These are phyloP conservation scores for Chaetomiaceae sp. DNA, from an alignment of 2,329 filamentous ascomycete genomes.

Conservation along the genomic window DNA sequence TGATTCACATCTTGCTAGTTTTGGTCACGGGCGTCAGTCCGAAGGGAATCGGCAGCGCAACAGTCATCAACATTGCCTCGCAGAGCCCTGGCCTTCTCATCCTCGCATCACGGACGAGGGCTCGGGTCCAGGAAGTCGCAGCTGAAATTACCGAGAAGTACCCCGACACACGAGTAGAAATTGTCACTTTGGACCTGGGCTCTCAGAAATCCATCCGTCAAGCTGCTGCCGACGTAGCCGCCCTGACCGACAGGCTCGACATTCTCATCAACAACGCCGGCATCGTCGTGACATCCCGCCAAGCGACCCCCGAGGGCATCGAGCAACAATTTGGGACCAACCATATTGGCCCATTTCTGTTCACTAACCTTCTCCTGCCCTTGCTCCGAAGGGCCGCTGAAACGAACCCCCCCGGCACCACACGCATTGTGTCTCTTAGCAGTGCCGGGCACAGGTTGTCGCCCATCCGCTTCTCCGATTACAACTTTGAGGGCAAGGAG, in stretches of 20 bases:
- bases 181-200: constrained; percentile 35
- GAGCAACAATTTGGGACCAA: constrained; percentile 39
- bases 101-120: constrained; percentile 40
- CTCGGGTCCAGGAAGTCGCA: constrained; percentile 39
- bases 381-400: constrained; percentile 37
- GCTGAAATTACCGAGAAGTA: constrained; percentile 33
- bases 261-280: constrained; percentile 42
- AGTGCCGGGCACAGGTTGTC: constrained; percentile 39
- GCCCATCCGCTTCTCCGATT: constrained; percentile 42
- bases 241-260: constrained; percentile 33
- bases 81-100: constrained; percentile 39
- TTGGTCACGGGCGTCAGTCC: constrained; percentile 41
- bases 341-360: constrained; percentile 45
- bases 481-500: constrained; percentile 38
- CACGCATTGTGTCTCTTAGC: constrained; percentile 40
- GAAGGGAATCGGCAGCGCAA: constrained; percentile 38
- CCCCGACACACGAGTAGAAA: constrained; percentile 33
- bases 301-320: constrained; percentile 32
- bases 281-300: constrained; percentile 31
- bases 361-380: constrained; percentile 44
- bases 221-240: constrained; percentile 33
- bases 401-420: constrained; percentile 25
- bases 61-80: constrained; percentile 40
- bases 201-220: constrained; percentile 35
- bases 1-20: constrained; percentile 26